These are phyloP conservation scores for Haberlea rhodopensis DNA, from an alignment of 257 asterid genomes.

Conservation along the genomic window DNA sequence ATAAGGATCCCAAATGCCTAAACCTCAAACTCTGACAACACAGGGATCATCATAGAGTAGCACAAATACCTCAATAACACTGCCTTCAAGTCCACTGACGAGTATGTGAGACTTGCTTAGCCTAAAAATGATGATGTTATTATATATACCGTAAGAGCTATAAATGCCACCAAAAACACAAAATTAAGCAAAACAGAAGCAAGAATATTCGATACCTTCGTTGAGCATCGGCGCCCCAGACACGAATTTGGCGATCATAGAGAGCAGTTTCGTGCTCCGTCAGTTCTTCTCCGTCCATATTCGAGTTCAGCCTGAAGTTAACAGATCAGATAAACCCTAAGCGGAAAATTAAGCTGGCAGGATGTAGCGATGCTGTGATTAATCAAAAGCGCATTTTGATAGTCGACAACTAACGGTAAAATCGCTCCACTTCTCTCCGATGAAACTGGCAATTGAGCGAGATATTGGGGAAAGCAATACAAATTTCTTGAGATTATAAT, in stretches of 20 bases:
- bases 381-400: neutral
- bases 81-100: constrained; percentile 85
- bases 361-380: no score
- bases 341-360: neutral
- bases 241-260: constrained; percentile 99
- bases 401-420: neutral
- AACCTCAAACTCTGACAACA: neutral
- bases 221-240: constrained; percentile 99
- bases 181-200: neutral
- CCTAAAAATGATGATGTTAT: constrained; percentile 35
- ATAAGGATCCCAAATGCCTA: neutral
- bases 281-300: constrained; percentile 68
- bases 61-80: constrained; percentile 67
- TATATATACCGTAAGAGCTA: neutral
- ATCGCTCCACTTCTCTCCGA: no score
- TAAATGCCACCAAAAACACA: neutral
- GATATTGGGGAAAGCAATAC: no score
- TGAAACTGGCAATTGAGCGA: no score
- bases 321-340: constrained; percentile 36
- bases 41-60: neutral
- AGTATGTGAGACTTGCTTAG: constrained; percentile 85
- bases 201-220: constrained; percentile 48
- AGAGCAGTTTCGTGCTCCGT: constrained; percentile 99
- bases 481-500: no score
- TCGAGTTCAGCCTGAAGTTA: constrained; percentile 34